These are phyloP conservation scores for Dendrothele bispora DNA, from an alignment of 768 basidiomycete genomes.

Conservation along the genomic window DNA sequence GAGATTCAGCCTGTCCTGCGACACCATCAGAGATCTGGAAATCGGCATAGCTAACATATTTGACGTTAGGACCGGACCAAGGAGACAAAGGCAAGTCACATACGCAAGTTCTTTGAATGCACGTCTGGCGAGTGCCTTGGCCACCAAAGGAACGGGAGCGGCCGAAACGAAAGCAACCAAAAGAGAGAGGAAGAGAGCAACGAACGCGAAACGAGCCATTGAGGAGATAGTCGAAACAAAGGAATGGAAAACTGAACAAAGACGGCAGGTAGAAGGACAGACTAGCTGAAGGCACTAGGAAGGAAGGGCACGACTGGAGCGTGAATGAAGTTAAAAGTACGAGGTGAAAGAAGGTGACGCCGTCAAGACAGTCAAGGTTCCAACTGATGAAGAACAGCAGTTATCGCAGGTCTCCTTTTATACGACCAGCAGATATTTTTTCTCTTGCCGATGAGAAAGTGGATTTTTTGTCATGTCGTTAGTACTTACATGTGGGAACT, in stretches of 20 bases:
- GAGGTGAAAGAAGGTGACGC: conserved; percentile 8
- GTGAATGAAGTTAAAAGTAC: conserved; percentile 6
- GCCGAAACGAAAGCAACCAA: conserved; percentile 10
- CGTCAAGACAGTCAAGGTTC: conserved; percentile 12
- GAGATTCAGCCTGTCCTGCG: conserved; percentile 32
- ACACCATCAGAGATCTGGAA: conserved; percentile 42
- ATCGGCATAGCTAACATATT: conserved; percentile 28
- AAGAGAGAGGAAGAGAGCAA: conserved; percentile 20
- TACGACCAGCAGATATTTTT: too few species aligned
- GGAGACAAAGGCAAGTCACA: background rate
- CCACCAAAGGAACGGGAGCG: conserved; percentile 16
- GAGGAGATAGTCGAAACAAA: conserved; percentile 5
- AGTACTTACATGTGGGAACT: too few species aligned
- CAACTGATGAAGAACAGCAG: background rate
- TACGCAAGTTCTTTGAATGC: conserved; percentile 21
- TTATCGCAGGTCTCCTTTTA: too few species aligned
- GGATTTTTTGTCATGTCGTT: too few species aligned
- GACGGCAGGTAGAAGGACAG: conserved; percentile 1
- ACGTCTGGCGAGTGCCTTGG: conserved; percentile 9
- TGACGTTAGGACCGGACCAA: background rate
- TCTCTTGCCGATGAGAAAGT: too few species aligned
- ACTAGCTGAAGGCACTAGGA: conserved; percentile 12
- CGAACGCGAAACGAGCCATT: conserved; percentile 21
- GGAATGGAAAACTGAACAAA: conserved; percentile 1
- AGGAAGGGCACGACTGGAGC: conserved; percentile 12